phyloP scores from a whole-genome alignment of 495 filamentous ascomycete species.

The Penicillium parvum region DNA sequence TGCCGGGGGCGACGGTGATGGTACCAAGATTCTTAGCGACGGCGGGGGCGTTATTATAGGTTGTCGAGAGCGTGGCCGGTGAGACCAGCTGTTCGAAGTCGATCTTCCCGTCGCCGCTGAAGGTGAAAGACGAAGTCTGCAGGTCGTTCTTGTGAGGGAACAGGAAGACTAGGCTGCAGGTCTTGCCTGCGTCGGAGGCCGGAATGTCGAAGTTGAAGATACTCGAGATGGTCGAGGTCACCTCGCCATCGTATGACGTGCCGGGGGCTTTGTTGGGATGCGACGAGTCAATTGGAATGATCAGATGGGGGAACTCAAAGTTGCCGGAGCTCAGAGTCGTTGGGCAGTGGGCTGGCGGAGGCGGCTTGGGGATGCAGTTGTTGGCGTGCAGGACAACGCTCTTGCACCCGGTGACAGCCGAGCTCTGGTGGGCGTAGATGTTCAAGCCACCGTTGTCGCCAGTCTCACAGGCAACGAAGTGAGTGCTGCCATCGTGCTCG shows the following conservation, averaged over 20 bases:
- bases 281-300: slow-evolving; percentile 59
- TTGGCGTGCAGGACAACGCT: slow-evolving; percentile 46
- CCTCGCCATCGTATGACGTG: slow-evolving; percentile 50
- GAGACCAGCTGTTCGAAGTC: slow-evolving; percentile 44
- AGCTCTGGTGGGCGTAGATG: slow-evolving; percentile 47
- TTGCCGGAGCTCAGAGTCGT: no score
- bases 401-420: slow-evolving; percentile 42
- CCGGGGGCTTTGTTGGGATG: slow-evolving; percentile 47
- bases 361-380: no score
- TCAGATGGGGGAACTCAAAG: slow-evolving; percentile 62
- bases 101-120: slow-evolving; percentile 54
- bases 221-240: slow-evolving; percentile 52
- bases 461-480: slow-evolving; percentile 53
- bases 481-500: slow-evolving; percentile 36
- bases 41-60: slow-evolving; percentile 47
- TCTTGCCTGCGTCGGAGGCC: slow-evolving; percentile 46
- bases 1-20: slow-evolving; percentile 49
- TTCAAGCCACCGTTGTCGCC: slow-evolving; percentile 46
- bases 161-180: slow-evolving; percentile 63
- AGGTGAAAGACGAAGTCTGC: slow-evolving; percentile 50
- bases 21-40: slow-evolving; percentile 43
- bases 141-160: slow-evolving; percentile 52
- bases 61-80: slow-evolving; percentile 39
- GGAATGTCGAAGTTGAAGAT: slow-evolving; percentile 71
- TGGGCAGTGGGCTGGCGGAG: no score